Percentiles rank a stretch among this genome's conserved stretches.
These are phyloP conservation scores for Leccinellum rugosiceps DNA, from an alignment of 768 basidiomycete species.

Conservation along the genomic window DNA sequence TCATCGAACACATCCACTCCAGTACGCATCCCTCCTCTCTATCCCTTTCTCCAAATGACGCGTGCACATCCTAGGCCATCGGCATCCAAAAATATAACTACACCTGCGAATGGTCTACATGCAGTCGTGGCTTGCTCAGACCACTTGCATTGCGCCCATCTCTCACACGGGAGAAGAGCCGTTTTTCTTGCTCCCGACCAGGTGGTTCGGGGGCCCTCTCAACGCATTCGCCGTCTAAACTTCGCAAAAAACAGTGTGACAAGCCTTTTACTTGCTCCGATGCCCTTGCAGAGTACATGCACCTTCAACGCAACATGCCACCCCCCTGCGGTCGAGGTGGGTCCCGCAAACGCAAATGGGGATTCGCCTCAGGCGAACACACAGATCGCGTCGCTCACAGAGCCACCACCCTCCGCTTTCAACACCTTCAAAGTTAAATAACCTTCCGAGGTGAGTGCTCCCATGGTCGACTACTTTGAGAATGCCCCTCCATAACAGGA, in stretches of 20 bases:
- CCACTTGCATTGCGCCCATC: constrained; percentile 84
- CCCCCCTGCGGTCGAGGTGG: constrained; percentile 73
- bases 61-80: constrained; percentile 52
- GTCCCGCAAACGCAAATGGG: constrained; percentile 64
- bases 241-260: constrained; percentile 77
- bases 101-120: constrained; percentile 87
- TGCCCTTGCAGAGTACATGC: constrained; percentile 89
- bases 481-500: too few species aligned
- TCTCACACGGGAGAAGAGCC: constrained; percentile 96
- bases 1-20: constrained; percentile 81
- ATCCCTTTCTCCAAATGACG: not conserved
- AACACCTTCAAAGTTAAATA: constrained; percentile 41
- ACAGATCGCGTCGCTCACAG: constrained; percentile 16
- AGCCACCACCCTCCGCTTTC: constrained; percentile 40
- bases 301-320: constrained; percentile 80
- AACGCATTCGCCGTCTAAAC: not conserved
- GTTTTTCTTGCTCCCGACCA: constrained; percentile 72
- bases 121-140: constrained; percentile 77
- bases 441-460: too few species aligned
- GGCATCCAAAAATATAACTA: constrained; percentile 81
- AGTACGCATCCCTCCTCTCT: constrained; percentile 44
- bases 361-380: constrained; percentile 26
- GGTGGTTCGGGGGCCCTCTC: constrained; percentile 44
- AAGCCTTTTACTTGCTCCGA: constrained; percentile 94
- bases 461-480: too few species aligned